Evolutionary conservation across 495 filamentous ascomycete genomes (phyloP).

Genomic region (Lasiosphaeria ovina): DNA sequence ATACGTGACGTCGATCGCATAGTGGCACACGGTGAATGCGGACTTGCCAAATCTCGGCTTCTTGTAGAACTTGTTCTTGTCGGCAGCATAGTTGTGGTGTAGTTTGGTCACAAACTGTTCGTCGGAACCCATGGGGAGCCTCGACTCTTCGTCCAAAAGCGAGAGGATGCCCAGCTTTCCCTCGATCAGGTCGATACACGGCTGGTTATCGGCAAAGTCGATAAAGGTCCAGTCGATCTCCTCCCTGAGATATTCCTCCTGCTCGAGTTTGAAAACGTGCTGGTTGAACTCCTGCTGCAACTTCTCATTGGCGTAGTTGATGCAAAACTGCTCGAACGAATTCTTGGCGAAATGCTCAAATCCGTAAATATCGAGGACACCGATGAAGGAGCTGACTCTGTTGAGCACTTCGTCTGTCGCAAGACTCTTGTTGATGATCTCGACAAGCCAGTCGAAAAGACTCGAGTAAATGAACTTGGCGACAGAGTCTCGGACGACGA

Average conservation of each 20-base stretch:
- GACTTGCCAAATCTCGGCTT: constrained; percentile 98
- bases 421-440: constrained; percentile 86
- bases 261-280: constrained; percentile 99
- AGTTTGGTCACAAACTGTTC: constrained; percentile 98
- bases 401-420: constrained; percentile 84
- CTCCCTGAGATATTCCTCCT: constrained; percentile 96
- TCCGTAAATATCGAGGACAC: constrained; percentile 98
- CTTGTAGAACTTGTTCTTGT: constrained; percentile 98
- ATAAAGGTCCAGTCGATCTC: constrained; percentile 99
- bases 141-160: constrained; percentile 92
- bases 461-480: constrained; percentile 99
- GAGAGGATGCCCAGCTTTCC: constrained; percentile 91
- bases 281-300: constrained; percentile 99
- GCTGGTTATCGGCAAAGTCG: constrained; percentile 98
- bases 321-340: constrained; percentile 99
- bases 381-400: constrained; percentile 90
- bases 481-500: constrained; percentile 94
- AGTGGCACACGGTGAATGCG: constrained; percentile 97
- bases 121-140: constrained; percentile 94
- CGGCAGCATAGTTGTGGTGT: constrained; percentile 85
- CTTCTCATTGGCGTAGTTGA: constrained; percentile 99
- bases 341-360: constrained; percentile 99
- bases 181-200: constrained; percentile 99
- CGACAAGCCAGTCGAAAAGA: constrained; percentile 97
- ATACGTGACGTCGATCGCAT: constrained; percentile 97